Evolutionary conservation across 1,284 basidiomycete species (phyloP), one percentile per base, ranked within the genome.

Genomic region (Cronartium quercuum): DNA sequence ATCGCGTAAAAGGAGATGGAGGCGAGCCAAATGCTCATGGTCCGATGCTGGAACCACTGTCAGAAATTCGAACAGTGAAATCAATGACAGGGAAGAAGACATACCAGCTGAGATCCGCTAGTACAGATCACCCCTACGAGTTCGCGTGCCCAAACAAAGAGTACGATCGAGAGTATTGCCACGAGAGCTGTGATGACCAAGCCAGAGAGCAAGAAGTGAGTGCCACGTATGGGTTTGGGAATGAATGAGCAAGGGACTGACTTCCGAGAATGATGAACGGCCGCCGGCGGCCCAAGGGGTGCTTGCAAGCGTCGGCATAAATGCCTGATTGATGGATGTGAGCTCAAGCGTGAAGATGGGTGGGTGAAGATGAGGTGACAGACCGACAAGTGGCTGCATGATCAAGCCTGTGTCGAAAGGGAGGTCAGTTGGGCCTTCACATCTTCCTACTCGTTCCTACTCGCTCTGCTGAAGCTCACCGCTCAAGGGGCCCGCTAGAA

Each of bases 381-480:
- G 29, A 35, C 81, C 81, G 2, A 82, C 75, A 34, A 82, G 71
- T 7, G 81, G 81, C 70, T 82, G 81, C n/a, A 79, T 80, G 37
- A 73, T 40, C 18, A 73, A 44, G 18, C 69, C 69, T 73, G n/a
- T 68, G 15, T n/a, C 37, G 24, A 34, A 21, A 29, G 0, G 21
- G 29, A 24, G 18, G 15, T n/a, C 1, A 35, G 29, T 7, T 12
- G 12, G 47, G 51, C 35, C 24, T 29, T n/a, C 18, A 21, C 21
- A 51, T 15, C 21, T 51, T 51, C 21, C 47, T 1, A 21, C 21
- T 15, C 21, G 6, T 51, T 51, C 21, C 47, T 1, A 21, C 21
- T 15, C 21, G 6, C 38, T 41, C 15, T 3, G 40, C 13, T 13
- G 29, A 65, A 80, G 75, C 13, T 80, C 77, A 37, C 81, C 81